Base-by-base conservation (phyloP, 306 rosid species). In the Sechiopsis laciniata region DNA sequence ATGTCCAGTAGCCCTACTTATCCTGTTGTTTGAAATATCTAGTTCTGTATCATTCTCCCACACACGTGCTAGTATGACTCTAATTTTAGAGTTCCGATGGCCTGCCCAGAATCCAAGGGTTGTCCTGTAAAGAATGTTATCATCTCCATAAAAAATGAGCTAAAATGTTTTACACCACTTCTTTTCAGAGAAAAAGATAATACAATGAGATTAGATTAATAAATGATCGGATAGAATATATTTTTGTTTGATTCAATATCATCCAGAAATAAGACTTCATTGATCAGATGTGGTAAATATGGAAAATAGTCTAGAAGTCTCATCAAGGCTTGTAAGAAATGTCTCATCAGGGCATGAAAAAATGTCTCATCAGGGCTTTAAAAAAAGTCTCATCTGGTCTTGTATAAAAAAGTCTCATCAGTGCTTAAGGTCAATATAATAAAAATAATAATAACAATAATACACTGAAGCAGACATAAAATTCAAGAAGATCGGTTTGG, bases 31-130 rank as follows among this genome's bases (percentile, higher is more conserved):
- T 63, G 92, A 83, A 72, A 94, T 87, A 71, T 94, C 95, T 70
- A 94, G 97, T 73, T 94, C 97, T 1, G 97, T 94, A 74, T 94
- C 99, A 80, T 94, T 94, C 77, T 91, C 96, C 99, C 99, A 94
- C 15, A 85, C 89, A 11, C 86, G 92, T 57, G 99, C 99, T 75
- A 94, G 88, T 78, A 91, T 86, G 74, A 94, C 99, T 85, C 99
- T 85, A 75, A 94, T 94, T 78, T 86, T 94, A 73, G 99, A 94
- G 83, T 94, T 94, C 53, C 96, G 88, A 80, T 91, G 97, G 76
- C 99, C 96, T 50, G 99, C 96, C 99, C 96, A 94, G 62, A 94
- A 91, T 69, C 96, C 97, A 64, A 94, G 97, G 69, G 52, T 82
- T 72, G 92, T 94, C 89, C 99, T 94, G 85, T 82, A 78, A 75